A percentile compares a stretch with the other conserved stretches of the same genome.
phyloP scores from a whole-genome alignment of 805 yeast species.

The Candida yuanshanica region DNA sequence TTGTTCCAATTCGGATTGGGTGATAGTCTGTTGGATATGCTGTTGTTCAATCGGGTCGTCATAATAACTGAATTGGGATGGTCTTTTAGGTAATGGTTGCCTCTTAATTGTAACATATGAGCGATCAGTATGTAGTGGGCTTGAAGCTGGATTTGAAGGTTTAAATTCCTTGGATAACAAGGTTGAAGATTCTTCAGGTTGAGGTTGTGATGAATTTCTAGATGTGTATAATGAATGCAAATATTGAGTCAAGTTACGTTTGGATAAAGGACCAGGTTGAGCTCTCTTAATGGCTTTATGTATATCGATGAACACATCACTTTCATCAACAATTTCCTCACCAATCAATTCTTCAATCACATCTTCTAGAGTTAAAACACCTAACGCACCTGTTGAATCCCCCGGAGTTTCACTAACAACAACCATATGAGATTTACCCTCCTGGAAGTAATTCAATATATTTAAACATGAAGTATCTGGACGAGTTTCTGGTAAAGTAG shows the following conservation, averaged over 20 bases:
- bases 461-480: slow-evolving; percentile 90
- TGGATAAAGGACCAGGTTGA: slow-evolving; percentile 70
- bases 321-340: slow-evolving; percentile 94
- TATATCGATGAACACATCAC: slow-evolving; percentile 89
- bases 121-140: slow-evolving; percentile 62
- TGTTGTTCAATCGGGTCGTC: slow-evolving; percentile 12
- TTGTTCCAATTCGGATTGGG: slow-evolving; percentile 4
- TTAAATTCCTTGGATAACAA: slow-evolving; percentile 14
- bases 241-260: slow-evolving; percentile 62
- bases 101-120: slow-evolving; percentile 65
- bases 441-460: slow-evolving; percentile 92
- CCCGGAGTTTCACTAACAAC: slow-evolving; percentile 87
- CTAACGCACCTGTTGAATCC: slow-evolving; percentile 73
- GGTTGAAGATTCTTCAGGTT: slow-evolving; percentile 1
- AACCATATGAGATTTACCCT: slow-evolving; percentile 97
- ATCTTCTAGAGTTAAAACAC: slow-evolving; percentile 91
- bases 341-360: slow-evolving; percentile 98
- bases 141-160: slow-evolving; percentile 55
- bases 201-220: slow-evolving; percentile 35
- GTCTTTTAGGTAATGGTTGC: slow-evolving; percentile 32
- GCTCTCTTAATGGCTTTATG: slow-evolving; percentile 78
- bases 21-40: slow-evolving; percentile 4
- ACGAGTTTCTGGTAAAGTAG: slow-evolving; percentile 92
- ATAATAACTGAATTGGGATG: slow-evolving; percentile 13
- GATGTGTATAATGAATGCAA: slow-evolving; percentile 56